A percentile compares a stretch with the other conserved stretches of the same genome.
Conservation (phyloP, 2,329 filamentous ascomycete species). For the Aphanoascus verrucosus region DNA sequence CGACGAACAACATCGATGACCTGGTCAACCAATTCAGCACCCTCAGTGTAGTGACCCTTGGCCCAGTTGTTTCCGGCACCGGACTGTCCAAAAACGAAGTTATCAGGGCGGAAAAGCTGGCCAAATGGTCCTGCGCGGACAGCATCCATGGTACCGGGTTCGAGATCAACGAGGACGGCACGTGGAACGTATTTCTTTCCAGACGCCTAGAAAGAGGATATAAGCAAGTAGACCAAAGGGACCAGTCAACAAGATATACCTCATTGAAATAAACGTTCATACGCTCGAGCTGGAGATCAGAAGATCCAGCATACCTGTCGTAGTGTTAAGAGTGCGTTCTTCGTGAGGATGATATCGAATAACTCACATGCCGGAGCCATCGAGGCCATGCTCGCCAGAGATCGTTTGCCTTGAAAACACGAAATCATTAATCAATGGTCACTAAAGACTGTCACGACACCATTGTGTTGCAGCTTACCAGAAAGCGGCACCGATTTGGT, state of each 20-base stretch:
- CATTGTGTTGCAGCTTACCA: conserved; percentile 52
- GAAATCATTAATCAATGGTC: conserved; percentile 1
- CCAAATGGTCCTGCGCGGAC: conserved; percentile 54
- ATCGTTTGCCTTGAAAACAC: conserved; percentile 14
- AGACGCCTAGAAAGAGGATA: conserved; percentile 8
- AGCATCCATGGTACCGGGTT: conserved; percentile 30
- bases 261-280: conserved; percentile 17
- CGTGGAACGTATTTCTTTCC: conserved; percentile 35
- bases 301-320: conserved; percentile 13
- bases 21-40: conserved; percentile 88
- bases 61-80: conserved; percentile 98
- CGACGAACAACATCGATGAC: conserved; percentile 91
- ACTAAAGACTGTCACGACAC: background rate
- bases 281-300: conserved; percentile 16
- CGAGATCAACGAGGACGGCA: conserved; percentile 90
- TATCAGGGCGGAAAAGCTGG: conserved; percentile 93
- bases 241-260: conserved; percentile 6
- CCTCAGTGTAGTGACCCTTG: conserved; percentile 96
- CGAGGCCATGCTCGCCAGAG: conserved; percentile 16
- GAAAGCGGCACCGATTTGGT: conserved; percentile 99
- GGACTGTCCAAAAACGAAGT: conserved; percentile 95
- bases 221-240: too few species aligned
- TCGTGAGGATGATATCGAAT: background rate
- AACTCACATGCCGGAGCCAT: conserved; percentile 15
- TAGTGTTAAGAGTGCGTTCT: background rate